These are phyloP conservation scores for Umbilicaria muhlenbergii DNA, from an alignment of 495 filamentous ascomycete genomes.

Conservation along the genomic window DNA sequence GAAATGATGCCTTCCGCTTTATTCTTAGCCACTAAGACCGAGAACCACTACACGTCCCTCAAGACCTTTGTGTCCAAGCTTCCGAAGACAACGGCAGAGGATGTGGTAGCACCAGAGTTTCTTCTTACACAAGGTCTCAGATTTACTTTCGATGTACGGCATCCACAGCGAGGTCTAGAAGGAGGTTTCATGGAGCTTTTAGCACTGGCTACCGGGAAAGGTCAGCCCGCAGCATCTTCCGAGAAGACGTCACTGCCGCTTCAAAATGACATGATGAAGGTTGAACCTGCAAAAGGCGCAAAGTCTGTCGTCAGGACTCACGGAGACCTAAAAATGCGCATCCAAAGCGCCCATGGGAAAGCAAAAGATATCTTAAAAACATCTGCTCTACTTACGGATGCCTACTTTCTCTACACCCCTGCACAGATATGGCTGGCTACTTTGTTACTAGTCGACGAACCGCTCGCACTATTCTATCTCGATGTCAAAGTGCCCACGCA, in stretches of 20 bases:
- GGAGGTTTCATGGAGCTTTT: conserved; percentile 74
- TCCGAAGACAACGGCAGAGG: conserved; percentile 49
- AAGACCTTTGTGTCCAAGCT: conserved; percentile 47
- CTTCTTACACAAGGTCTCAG: conserved; percentile 82
- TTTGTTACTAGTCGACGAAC: conserved; percentile 56
- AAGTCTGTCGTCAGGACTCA: neutral
- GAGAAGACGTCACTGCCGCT: conserved; percentile 24
- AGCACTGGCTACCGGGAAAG: conserved; percentile 40
- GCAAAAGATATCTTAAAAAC: conserved; percentile 61
- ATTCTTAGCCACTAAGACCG: conserved; percentile 85
- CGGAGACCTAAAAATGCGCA: conserved; percentile 22
- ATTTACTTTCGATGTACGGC: conserved; percentile 83
- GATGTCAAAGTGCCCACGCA: conserved; percentile 43
- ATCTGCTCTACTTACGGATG: conserved; percentile 74
- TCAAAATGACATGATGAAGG: conserved; percentile 15
- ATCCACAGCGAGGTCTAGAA: conserved; percentile 77
- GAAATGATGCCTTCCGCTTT: conserved; percentile 73
- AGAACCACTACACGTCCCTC: conserved; percentile 63
- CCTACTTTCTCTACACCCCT: conserved; percentile 90
- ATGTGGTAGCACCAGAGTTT: conserved; percentile 79
- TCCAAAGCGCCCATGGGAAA: conserved; percentile 49
- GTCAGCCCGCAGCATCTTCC: conserved; percentile 22
- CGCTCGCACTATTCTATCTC: conserved; percentile 57
- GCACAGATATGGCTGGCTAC: conserved; percentile 84
- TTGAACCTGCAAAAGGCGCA: conserved; percentile 10